phyloP scores from a whole-genome alignment of 805 yeast species.

The Zygotorulaspora sp. region DNA sequence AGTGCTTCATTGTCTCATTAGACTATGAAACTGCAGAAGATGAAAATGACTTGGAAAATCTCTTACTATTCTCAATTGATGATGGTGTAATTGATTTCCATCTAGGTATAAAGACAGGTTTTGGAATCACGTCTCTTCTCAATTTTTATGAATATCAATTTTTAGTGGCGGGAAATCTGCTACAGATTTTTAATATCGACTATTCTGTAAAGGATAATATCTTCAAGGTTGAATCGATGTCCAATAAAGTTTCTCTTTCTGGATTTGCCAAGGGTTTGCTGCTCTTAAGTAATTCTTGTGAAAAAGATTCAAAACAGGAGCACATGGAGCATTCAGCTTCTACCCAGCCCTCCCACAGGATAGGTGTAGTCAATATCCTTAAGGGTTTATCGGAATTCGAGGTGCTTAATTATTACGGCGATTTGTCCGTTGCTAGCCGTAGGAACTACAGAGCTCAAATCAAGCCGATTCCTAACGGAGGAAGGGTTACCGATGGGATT shows the following conservation, averaged over 20 bases:
- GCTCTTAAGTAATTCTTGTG: not conserved
- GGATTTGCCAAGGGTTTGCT: conserved; percentile 12
- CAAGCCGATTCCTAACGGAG: not conserved
- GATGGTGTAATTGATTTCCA: conserved; percentile 31
- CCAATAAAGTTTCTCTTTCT: conserved; percentile 19
- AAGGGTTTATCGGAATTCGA: conserved; percentile 19
- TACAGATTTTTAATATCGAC: conserved; percentile 32
- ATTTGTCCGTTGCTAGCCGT: not conserved
- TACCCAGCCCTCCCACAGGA: not conserved
- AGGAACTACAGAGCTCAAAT: not conserved
- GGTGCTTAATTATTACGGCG: not conserved
- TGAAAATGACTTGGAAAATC: conserved; percentile 24
- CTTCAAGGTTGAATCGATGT: conserved; percentile 27
- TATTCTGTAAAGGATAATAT: conserved; percentile 36
- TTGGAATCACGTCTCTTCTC: conserved; percentile 21
- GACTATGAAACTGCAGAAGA: conserved; percentile 33
- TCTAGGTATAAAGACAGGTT: conserved; percentile 20
- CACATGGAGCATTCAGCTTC: not conserved
- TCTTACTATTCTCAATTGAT: conserved; percentile 37
- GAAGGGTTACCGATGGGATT: not conserved
- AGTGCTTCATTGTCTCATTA: conserved; percentile 37
- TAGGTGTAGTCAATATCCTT: conserved; percentile 11
- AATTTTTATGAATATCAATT: conserved; percentile 30
- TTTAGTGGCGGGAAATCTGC: conserved; percentile 33
- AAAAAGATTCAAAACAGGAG: not conserved